A percentile compares a stretch with the other conserved stretches of the same genome.
Evolutionary conservation across 2,329 filamentous ascomycete genomes (phyloP).

Genomic region (Sclerotinia subarctica): DNA sequence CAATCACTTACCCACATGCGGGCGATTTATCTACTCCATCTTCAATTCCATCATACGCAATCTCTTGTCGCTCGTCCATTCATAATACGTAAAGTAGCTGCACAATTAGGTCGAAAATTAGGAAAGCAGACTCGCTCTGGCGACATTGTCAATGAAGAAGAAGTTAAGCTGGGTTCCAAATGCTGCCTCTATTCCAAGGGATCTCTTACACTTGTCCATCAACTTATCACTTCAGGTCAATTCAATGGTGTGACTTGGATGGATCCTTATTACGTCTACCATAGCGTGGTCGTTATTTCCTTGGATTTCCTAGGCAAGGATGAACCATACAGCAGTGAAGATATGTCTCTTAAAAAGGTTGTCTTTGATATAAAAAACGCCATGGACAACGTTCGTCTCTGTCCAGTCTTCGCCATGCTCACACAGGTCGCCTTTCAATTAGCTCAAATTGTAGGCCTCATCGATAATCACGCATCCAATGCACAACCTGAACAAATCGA

Average conservation of each 20-base stretch:
- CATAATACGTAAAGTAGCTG: slow-evolving; percentile 34
- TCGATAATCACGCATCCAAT: slow-evolving; percentile 25
- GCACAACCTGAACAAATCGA: slow-evolving; percentile 7
- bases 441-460: slow-evolving; percentile 37
- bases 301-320: slow-evolving; percentile 36
- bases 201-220: slow-evolving; percentile 28
- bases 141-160: slow-evolving; percentile 33
- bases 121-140: slow-evolving; percentile 33
- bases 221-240: slow-evolving; percentile 29
- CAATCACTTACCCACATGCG: slow-evolving; percentile 29
- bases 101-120: slow-evolving; percentile 32
- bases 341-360: slow-evolving; percentile 30
- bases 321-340: slow-evolving; percentile 33
- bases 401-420: slow-evolving; percentile 34
- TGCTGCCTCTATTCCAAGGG: slow-evolving; percentile 33
- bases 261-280: slow-evolving; percentile 37
- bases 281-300: slow-evolving; percentile 34
- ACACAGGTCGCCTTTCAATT: slow-evolving; percentile 35
- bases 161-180: slow-evolving; percentile 30
- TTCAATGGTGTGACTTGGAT: slow-evolving; percentile 36
- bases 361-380: slow-evolving; percentile 34
- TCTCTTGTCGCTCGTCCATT: slow-evolving; percentile 35
- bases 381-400: slow-evolving; percentile 32
- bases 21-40: slow-evolving; percentile 34
- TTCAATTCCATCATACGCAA: slow-evolving; percentile 35